Conservation (phyloP, 345 rosid genomes). For the Salix dunnii region DNA sequence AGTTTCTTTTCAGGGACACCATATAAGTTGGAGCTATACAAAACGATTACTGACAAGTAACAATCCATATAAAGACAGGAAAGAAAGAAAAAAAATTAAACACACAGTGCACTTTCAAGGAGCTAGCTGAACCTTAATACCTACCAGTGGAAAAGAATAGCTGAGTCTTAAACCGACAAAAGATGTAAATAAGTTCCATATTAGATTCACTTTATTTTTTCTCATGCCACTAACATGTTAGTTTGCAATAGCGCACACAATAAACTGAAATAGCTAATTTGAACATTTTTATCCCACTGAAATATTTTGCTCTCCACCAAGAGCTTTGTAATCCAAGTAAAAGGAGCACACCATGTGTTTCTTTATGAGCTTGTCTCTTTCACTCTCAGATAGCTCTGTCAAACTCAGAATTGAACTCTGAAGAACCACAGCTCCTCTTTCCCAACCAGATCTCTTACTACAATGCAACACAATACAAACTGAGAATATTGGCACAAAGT, state of each 20-base stretch:
- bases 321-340: conserved; percentile 6
- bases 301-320: not conserved
- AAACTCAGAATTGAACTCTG: conserved; percentile 57
- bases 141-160: not conserved
- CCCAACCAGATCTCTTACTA: conserved; percentile 55
- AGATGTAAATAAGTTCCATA: not conserved
- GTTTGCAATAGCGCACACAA: not conserved
- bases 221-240: not conserved
- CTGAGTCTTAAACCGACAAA: not conserved
- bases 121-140: not conserved
- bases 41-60: not conserved
- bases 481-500: conserved; percentile 87
- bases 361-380: conserved; percentile 83
- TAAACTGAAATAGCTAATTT: not conserved
- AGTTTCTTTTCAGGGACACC: too few relatives aligned
- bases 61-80: not conserved
- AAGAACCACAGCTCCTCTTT: conserved; percentile 63
- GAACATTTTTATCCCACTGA: not conserved
- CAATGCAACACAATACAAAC: conserved; percentile 72
- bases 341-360: conserved; percentile 63
- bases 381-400: conserved; percentile 66
- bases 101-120: not conserved
- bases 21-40: too few relatives aligned
- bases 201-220: not conserved
- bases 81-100: not conserved